Conservation (phyloP, 2,329 filamentous ascomycete genomes). For the Microdochium nivale region DNA sequence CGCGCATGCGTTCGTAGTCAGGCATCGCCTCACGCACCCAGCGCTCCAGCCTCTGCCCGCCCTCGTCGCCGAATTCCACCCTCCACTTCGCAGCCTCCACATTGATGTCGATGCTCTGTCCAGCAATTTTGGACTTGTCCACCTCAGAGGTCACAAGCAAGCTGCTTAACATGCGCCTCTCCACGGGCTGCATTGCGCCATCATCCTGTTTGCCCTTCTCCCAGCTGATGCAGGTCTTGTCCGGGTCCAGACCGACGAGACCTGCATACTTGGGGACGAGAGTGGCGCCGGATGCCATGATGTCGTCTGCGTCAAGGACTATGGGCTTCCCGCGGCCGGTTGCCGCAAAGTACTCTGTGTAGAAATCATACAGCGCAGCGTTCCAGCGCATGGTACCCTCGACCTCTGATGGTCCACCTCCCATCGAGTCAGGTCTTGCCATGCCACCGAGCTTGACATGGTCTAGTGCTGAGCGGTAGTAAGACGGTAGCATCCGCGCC, state of each 20-base stretch:
- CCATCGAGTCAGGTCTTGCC: not conserved
- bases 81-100: conserved; percentile 6
- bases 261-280: conserved; percentile 19
- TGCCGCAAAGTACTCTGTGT: conserved; percentile 14
- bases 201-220: conserved; percentile 3
- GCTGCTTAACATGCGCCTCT: conserved; percentile 2
- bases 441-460: not conserved
- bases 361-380: conserved; percentile 25
- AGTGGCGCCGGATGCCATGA: conserved; percentile 18
- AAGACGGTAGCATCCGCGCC: conserved; percentile 25
- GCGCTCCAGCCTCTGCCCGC: not conserved
- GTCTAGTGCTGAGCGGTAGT: conserved; percentile 15
- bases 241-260: conserved; percentile 21
- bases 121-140: conserved; percentile 5
- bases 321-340: conserved; percentile 3
- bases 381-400: conserved; percentile 20
- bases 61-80: not conserved
- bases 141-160: conserved; percentile 3
- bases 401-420: not conserved
- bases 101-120: conserved; percentile 4
- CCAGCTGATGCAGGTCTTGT: conserved; percentile 22
- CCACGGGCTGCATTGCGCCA: not conserved
- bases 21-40: not conserved
- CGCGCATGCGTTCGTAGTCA: not conserved
- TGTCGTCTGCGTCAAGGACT: conserved; percentile 27